phyloP scores from a whole-genome alignment of 2,329 filamentous ascomycete species.

The Xylariaceae sp. region DNA sequence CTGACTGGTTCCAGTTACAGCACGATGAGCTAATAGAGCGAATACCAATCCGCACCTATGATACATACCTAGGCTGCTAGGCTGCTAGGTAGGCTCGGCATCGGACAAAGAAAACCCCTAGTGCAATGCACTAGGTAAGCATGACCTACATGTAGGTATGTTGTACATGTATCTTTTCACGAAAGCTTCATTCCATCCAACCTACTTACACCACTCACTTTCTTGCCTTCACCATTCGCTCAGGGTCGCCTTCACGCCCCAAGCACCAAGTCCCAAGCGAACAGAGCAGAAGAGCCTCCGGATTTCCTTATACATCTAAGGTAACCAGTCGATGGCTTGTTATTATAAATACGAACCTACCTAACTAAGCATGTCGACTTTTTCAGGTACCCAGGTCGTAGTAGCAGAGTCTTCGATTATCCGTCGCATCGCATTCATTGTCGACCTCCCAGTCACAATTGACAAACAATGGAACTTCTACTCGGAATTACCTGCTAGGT shows the following conservation, averaged over 20 bases:
- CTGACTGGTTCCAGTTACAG: no score
- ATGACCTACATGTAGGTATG: no score
- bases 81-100: background rate
- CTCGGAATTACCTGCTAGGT: slow-evolving; percentile 8
- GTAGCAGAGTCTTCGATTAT: slow-evolving; percentile 6
- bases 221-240: background rate
- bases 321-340: slow-evolving; percentile 1
- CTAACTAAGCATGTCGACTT: slow-evolving; percentile 10
- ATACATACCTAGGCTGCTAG: no score
- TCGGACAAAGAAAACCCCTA: background rate
- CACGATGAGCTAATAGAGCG: no score
- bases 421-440: background rate
- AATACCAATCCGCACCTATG: no score
- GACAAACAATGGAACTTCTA: slow-evolving; percentile 12
- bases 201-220: background rate
- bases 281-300: background rate
- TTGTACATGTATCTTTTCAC: no score
- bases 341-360: slow-evolving; percentile 6
- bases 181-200: background rate
- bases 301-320: background rate
- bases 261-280: background rate
- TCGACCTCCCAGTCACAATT: background rate
- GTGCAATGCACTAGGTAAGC: no score
- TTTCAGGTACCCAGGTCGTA: no score
- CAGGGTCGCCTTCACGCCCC: background rate